Evolutionary conservation across 176 grass and related monocot genomes (phyloP).

Genomic region (Leersia perrieri): DNA sequence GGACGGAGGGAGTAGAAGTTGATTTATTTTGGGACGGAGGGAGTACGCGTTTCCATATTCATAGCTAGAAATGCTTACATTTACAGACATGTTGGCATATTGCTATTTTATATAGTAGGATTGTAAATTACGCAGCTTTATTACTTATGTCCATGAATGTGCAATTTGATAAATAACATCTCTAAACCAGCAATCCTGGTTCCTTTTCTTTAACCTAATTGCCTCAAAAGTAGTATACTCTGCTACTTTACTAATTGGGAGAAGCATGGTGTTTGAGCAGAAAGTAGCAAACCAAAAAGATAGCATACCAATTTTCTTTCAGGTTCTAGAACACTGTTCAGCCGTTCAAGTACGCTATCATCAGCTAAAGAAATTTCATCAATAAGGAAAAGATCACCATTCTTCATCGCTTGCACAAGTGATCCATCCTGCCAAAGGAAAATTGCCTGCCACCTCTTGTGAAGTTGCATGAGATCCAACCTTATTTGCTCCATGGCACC

Average conservation of each 20-base stretch:
- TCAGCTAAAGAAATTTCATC: slow-evolving; percentile 97
- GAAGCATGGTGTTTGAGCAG: slow-evolving; percentile 13
- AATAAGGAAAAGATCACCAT: slow-evolving; percentile 85
- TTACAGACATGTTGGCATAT: too few relatives aligned
- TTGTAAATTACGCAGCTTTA: not conserved
- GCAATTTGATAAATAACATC: not conserved
- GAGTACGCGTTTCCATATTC: too few relatives aligned
- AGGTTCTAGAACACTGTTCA: slow-evolving; percentile 97
- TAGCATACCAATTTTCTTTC: slow-evolving; percentile 86
- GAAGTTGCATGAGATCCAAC: slow-evolving; percentile 62
- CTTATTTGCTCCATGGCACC: slow-evolving; percentile 63
- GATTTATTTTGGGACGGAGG: too few relatives aligned
- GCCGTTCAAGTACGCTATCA: slow-evolving; percentile 92
- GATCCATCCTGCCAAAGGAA: slow-evolving; percentile 97
- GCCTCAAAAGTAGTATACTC: not conserved
- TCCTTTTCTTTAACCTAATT: not conserved
- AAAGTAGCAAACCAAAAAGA: slow-evolving; percentile 21
- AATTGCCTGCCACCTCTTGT: slow-evolving; percentile 76
- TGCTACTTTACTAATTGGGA: not conserved
- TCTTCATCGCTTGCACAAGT: slow-evolving; percentile 94
- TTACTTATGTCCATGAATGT: not conserved
- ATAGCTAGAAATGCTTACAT: too few relatives aligned
- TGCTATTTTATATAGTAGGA: not conserved
- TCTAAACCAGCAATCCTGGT: not conserved
- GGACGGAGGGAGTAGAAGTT: too few relatives aligned